Evolutionary conservation across 345 rosid genomes (phyloP).

Genomic region (Fremontodendron californicum): DNA sequence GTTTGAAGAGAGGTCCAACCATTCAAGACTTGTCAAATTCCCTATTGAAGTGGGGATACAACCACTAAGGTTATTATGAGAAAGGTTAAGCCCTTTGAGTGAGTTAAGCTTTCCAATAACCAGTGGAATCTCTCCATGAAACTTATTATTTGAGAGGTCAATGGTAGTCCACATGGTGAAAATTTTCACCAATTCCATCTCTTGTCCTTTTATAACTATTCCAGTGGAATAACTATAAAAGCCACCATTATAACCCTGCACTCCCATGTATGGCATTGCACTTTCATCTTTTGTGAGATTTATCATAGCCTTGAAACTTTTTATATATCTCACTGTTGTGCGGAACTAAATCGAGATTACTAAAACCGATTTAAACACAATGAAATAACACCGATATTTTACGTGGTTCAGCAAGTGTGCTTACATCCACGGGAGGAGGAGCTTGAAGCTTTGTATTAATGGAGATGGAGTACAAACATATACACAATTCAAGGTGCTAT

Average conservation of each 20-base stretch:
- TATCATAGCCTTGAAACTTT: not conserved
- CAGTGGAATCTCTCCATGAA: conserved; percentile 21
- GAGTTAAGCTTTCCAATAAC: conserved; percentile 15
- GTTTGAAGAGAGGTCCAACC: conserved; percentile 28
- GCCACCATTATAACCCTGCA: too few relatives aligned
- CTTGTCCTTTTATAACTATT: conserved; percentile 13
- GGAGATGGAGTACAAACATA: too few relatives aligned
- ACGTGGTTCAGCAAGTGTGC: too few relatives aligned
- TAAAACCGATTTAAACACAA: too few relatives aligned
- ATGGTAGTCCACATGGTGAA: not conserved
- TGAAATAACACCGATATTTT: too few relatives aligned
- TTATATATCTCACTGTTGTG: not conserved
- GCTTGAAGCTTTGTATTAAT: too few relatives aligned
- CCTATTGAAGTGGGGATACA: conserved; percentile 16
- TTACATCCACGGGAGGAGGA: too few relatives aligned
- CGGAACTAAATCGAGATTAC: too few relatives aligned
- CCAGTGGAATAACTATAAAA: not conserved
- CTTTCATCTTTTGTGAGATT: not conserved
- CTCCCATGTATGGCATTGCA: not conserved
- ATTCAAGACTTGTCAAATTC: conserved; percentile 20
- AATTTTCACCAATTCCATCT: not conserved
- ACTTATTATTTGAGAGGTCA: conserved; percentile 28
- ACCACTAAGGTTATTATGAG: too few relatives aligned
- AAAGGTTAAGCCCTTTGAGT: conserved; percentile 26
- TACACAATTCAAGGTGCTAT: too few relatives aligned